Conservation (phyloP, 192 early-diverging fungal species). For the Coemansia sp. region DNA sequence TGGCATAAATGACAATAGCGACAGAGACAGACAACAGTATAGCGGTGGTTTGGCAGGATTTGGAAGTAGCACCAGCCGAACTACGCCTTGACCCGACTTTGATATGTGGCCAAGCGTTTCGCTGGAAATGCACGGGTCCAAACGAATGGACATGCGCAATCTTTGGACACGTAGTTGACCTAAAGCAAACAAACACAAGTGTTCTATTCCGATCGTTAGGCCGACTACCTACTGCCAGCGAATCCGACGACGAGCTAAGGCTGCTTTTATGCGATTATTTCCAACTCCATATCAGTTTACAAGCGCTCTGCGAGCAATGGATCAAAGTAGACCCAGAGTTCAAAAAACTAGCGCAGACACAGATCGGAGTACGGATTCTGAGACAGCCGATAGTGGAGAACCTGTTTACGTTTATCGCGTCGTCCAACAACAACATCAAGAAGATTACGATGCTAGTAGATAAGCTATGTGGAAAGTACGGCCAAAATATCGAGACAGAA, state of each 20-base stretch:
- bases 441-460: slow-evolving; percentile 71
- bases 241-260: slow-evolving; percentile 20
- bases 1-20: slow-evolving; percentile 2
- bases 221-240: neutral
- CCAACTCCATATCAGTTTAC: slow-evolving; percentile 72
- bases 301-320: slow-evolving; percentile 62
- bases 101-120: slow-evolving; percentile 88
- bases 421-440: slow-evolving; percentile 91
- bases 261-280: slow-evolving; percentile 75
- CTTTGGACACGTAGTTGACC: slow-evolving; percentile 59
- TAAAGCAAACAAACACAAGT: slow-evolving; percentile 61
- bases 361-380: slow-evolving; percentile 72
- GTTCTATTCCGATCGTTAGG: slow-evolving; percentile 35
- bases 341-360: slow-evolving; percentile 36
- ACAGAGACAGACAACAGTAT: neutral
- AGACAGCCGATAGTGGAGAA: slow-evolving; percentile 88
- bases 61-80: slow-evolving; percentile 62
- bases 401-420: slow-evolving; percentile 90
- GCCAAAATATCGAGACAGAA: slow-evolving; percentile 26
- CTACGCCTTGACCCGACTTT: slow-evolving; percentile 81
- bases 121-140: slow-evolving; percentile 74
- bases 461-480: slow-evolving; percentile 45
- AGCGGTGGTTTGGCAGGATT: slow-evolving; percentile 52
- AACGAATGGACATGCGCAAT: slow-evolving; percentile 66
- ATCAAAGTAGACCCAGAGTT: slow-evolving; percentile 70